Base-by-base conservation (phyloP, 2,329 filamentous ascomycete genomes). In the Harringtonia aguacate region DNA sequence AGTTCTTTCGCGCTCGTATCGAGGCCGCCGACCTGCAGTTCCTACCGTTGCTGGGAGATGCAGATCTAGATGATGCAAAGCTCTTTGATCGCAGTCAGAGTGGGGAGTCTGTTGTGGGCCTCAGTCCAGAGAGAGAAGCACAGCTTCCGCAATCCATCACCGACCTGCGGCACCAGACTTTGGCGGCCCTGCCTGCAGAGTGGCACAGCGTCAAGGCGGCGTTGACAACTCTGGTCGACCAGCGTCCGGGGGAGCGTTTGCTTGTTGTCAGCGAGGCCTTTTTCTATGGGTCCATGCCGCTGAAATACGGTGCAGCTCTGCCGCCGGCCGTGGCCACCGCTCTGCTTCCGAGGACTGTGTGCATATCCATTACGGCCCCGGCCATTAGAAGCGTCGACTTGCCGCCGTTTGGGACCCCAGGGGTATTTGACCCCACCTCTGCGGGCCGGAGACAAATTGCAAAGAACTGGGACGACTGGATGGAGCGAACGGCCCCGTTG, bases 281-380 rank as follows among this genome's bases (percentile, higher is more conserved):
- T 45, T 64, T 62, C 45, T 57, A 59, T 35, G 62, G 62, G 14
- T 47, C 58, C 8, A 48, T 65, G 45, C 62, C 62, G 2, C 41
- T 63, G 12, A 58, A 55, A 34, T 51, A 54, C 39, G 58, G 58
- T 4, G 60, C 61, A 1, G 13, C 49, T 0, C 41, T 63, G 3
- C 55, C 57, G 0, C 28, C 40, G 1, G 48, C 50, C 9, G 45
- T 57, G 1, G 29, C 42, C 5, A 21, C 41, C 31, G n/a, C 28
- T 8, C 8, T 52, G 17, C 17, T 48, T 15, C 54, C 58, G n/a
- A 49, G 42, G 3, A 56, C 57, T 3, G 34, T 61, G 13, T 61
- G 60, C 46, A 43, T 66, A 1, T 63, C 58, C 21, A 58, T 66
- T n/a, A 64, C 61, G 8, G 52, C 59, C 3, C 63, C 63, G 1